A percentile compares a stretch with the other conserved stretches of the same genome.
These are phyloP conservation scores for Atkinsonella texensis DNA, from an alignment of 2,329 filamentous ascomycete genomes.

Conservation along the genomic window DNA sequence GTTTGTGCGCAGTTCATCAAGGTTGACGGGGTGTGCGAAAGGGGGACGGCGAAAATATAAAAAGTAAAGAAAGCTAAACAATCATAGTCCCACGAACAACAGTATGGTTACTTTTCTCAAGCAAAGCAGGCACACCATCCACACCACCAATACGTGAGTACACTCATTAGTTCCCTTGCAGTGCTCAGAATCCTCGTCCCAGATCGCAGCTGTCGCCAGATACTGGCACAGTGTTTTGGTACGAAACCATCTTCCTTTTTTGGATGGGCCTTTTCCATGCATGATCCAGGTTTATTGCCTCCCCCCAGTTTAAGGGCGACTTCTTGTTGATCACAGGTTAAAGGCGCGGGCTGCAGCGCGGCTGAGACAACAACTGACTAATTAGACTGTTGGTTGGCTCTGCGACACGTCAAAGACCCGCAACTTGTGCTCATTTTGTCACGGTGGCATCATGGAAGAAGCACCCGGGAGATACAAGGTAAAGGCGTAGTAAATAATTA, in stretches of 20 bases:
- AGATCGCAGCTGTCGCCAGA: not conserved
- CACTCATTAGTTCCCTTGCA: not conserved
- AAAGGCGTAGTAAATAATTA: too few species aligned
- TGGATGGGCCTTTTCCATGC: not conserved
- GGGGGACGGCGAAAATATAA: not conserved
- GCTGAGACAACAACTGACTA: not conserved
- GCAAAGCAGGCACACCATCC: not conserved
- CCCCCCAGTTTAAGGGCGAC: not conserved
- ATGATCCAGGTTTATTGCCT: not conserved
- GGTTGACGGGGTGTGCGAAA: not conserved
- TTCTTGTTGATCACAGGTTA: not conserved
- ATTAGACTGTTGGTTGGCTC: not conserved
- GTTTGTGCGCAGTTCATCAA: not conserved
- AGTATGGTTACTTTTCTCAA: not conserved
- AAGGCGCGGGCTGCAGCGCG: not conserved
- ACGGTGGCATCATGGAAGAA: not conserved
- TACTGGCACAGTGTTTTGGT: not conserved
- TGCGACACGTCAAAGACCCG: not conserved
- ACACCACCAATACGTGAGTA: not conserved
- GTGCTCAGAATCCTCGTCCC: not conserved
- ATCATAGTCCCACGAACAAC: not conserved
- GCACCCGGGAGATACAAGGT: too few species aligned
- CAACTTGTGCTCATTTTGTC: not conserved
- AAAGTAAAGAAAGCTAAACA: not conserved
- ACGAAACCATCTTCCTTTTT: not conserved